Evolutionary conservation across 352 stramenopile species (phyloP).

Genomic region (Phytophthora fragariae): DNA sequence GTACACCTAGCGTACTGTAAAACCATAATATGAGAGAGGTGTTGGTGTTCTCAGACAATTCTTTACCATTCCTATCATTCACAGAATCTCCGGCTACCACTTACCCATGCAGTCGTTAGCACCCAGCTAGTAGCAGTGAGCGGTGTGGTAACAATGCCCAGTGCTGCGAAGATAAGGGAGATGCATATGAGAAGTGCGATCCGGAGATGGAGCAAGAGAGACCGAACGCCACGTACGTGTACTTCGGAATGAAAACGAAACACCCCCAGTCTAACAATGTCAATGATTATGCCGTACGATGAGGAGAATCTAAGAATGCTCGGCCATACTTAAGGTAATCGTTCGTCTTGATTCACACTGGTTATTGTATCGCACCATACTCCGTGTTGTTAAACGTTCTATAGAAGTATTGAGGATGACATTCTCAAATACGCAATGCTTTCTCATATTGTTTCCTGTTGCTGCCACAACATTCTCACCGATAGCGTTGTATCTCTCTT

Average conservation of each 20-base stretch:
- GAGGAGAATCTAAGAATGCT: background rate
- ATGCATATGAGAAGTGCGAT: background rate
- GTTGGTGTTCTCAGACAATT: no score
- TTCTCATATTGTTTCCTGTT: background rate
- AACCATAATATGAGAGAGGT: no score
- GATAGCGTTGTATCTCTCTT: background rate
- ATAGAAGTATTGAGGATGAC: background rate
- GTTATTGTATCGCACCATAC: background rate
- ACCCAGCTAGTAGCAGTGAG: constrained; percentile 23
- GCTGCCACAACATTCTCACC: background rate
- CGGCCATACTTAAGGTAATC: constrained; percentile 1
- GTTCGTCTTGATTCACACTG: background rate
- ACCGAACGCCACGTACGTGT: background rate
- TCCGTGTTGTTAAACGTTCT: background rate
- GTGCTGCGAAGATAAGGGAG: constrained; percentile 17
- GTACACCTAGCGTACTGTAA: no score
- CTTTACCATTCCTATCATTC: no score
- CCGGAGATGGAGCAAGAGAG: no score
- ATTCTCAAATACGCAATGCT: background rate
- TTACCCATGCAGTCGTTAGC: constrained; percentile 1
- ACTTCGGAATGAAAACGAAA: background rate
- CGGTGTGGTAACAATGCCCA: constrained; percentile 18
- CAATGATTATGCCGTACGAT: background rate
- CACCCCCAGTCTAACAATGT: background rate
- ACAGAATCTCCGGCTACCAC: no score